phyloP scores from a whole-genome alignment of 371 early-diverging fungal species.

The Batkoa obscura region DNA sequence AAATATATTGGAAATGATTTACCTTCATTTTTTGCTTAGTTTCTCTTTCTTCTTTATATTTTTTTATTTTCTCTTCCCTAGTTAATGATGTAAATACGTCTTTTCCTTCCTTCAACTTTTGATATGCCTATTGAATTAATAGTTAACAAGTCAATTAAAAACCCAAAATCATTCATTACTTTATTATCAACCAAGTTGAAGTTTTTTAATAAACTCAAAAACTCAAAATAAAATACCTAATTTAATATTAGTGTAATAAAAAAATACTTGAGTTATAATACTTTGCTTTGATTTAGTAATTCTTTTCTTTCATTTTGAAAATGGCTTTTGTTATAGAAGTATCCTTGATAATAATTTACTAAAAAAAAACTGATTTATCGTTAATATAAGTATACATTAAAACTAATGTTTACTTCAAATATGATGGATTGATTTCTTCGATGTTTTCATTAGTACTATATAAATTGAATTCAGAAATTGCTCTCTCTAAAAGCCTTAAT shows the following conservation, averaged over 20 bases:
- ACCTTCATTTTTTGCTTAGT: conserved; percentile 29
- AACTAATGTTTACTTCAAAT: conserved; percentile 28
- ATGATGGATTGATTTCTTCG: conserved; percentile 68
- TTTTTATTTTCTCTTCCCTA: conserved; percentile 53
- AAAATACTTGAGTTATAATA: conserved; percentile 8
- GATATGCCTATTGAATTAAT: conserved; percentile 10
- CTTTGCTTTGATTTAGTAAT: conserved; percentile 26
- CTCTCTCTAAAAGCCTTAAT: background rate
- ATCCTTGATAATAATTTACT: conserved; percentile 56
- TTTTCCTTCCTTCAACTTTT: conserved; percentile 12
- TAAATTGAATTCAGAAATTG: conserved; percentile 11
- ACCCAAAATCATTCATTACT: background rate
- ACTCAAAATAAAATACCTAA: conserved; percentile 7
- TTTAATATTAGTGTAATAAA: conserved; percentile 1
- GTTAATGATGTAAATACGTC: conserved; percentile 12
- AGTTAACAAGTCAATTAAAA: conserved; percentile 8
- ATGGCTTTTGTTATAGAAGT: conserved; percentile 28
- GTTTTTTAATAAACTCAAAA: conserved; percentile 13
- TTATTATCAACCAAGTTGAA: conserved; percentile 6
- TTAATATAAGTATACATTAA: background rate
- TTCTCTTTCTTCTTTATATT: conserved; percentile 52
- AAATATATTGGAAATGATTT: background rate
- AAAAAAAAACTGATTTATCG: conserved; percentile 34
- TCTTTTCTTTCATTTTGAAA: conserved; percentile 20
- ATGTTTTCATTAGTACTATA: conserved; percentile 74